Evolutionary conservation across 2,329 filamentous ascomycete species (phyloP).

Genomic region (Colletotrichum sp.): DNA sequence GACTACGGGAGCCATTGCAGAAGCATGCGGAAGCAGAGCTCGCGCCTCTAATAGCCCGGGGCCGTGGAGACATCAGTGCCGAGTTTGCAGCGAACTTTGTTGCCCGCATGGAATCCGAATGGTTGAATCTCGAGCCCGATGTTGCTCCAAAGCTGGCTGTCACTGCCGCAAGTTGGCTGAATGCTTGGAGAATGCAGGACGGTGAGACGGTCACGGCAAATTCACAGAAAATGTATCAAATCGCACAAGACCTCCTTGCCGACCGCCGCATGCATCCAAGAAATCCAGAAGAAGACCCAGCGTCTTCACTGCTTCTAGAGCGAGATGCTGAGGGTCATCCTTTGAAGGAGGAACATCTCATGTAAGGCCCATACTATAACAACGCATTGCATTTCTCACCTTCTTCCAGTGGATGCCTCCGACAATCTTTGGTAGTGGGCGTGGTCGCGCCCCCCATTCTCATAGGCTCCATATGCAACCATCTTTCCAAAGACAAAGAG

Average conservation of each 20-base stretch:
- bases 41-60: neutral
- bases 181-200: conserved; percentile 24
- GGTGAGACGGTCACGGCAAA: conserved; percentile 19
- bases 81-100: conserved; percentile 24
- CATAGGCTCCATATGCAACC: conserved; percentile 24
- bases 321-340: conserved; percentile 17
- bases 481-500: conserved; percentile 21
- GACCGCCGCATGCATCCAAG: conserved; percentile 21
- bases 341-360: conserved; percentile 21
- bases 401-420: conserved; percentile 19
- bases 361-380: neutral
- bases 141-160: conserved; percentile 20
- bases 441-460: conserved; percentile 23
- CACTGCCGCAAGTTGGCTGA: conserved; percentile 22
- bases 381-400: neutral
- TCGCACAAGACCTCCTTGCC: conserved; percentile 20
- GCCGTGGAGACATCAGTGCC: conserved; percentile 21
- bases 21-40: conserved; percentile 21
- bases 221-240: conserved; percentile 22
- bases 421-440: conserved; percentile 24
- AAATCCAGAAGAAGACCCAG: conserved; percentile 24
- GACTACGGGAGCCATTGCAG: conserved; percentile 14
- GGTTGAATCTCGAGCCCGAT: conserved; percentile 23
- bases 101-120: conserved; percentile 24
- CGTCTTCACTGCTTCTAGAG: conserved; percentile 22